These are phyloP conservation scores for Pestalotiopsis sp. DNA, from an alignment of 2,329 filamentous ascomycete genomes.

Conservation along the genomic window DNA sequence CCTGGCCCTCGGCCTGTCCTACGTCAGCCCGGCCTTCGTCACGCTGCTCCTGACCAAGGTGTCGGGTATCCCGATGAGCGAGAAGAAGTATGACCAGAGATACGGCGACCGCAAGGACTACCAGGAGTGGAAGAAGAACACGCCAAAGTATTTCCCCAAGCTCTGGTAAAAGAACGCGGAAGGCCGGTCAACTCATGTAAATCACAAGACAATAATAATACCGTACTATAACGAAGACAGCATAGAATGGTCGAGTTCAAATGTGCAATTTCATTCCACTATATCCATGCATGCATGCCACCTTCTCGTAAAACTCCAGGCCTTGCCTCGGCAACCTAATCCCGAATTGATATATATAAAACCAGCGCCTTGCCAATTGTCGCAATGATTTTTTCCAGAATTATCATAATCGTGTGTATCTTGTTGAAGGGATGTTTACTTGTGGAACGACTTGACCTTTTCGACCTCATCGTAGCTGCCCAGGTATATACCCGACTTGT, in stretches of 20 bases:
- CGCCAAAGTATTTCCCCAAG: conserved; percentile 66
- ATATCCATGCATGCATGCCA: neutral
- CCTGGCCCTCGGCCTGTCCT: conserved; percentile 46
- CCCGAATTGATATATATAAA: conserved; percentile 1
- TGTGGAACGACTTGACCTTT: conserved; percentile 87
- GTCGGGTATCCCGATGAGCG: conserved; percentile 66
- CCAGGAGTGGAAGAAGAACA: conserved; percentile 68
- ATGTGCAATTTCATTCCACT: conserved; percentile 3
- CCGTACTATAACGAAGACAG: neutral
- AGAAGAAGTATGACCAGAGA: conserved; percentile 68
- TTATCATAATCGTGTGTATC: neutral
- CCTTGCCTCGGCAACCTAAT: conserved; percentile 4
- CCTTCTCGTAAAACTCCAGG: neutral
- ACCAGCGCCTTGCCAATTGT: neutral
- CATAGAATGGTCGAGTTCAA: conserved; percentile 15
- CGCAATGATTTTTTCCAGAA: neutral
- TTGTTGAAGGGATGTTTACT: conserved; percentile 35
- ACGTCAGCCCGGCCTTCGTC: conserved; percentile 65
- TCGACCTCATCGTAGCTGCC: conserved; percentile 94
- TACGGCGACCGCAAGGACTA: conserved; percentile 68
- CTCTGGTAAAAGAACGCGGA: too few relatives aligned
- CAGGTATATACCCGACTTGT: conserved; percentile 93
- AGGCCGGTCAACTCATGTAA: too few relatives aligned
- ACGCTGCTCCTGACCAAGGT: conserved; percentile 66
- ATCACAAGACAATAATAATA: neutral